These are phyloP conservation scores for Eimeria maxima DNA, from an alignment of 169 alveolate species.

Conservation along the genomic window DNA sequence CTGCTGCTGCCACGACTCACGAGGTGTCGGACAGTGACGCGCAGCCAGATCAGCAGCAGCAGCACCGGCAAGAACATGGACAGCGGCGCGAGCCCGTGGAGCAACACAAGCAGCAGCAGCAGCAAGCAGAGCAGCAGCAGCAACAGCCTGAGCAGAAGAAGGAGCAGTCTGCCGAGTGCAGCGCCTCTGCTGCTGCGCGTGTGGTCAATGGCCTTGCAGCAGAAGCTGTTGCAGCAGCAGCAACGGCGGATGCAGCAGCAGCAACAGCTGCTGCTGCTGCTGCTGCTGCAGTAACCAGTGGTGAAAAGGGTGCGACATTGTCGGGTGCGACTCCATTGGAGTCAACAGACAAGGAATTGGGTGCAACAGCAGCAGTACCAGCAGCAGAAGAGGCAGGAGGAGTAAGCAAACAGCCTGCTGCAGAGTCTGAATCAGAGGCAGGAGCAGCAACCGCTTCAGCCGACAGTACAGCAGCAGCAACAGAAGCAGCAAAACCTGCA, in stretches of 20 bases:
- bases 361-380: slow-evolving; percentile 33
- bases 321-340: background rate
- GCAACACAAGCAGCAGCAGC: background rate
- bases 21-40: background rate
- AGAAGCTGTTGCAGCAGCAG: background rate
- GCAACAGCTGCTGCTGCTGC: background rate
- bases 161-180: background rate
- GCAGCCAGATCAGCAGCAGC: slow-evolving; percentile 21
- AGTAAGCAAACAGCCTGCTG: no score
- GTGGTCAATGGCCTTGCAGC: background rate
- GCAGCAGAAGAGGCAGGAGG: background rate
- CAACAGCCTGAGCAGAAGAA: background rate
- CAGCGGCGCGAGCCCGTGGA: background rate
- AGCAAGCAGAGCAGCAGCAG: no score
- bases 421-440: no score
- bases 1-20: background rate
- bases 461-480: no score
- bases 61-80: background rate
- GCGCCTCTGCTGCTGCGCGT: background rate
- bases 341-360: background rate
- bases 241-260: no score
- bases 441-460: no score
- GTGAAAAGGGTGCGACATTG: background rate
- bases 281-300: background rate
- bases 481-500: slow-evolving; percentile 3